Base-by-base conservation (phyloP, 2,329 filamentous ascomycete genomes). In the Escovopsis sp. region DNA sequence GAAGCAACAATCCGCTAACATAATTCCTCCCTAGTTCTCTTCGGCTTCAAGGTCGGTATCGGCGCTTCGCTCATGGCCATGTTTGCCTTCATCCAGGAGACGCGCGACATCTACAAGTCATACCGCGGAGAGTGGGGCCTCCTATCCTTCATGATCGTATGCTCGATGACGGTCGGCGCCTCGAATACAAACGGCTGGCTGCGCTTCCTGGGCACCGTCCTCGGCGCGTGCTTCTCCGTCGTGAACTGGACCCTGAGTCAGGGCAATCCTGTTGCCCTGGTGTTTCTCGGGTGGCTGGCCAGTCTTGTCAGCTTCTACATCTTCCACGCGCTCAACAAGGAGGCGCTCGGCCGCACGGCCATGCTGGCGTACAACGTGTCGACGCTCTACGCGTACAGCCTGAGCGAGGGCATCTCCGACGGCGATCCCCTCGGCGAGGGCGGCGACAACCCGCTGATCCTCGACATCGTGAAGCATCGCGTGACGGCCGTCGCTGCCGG, bases 121-220 rank as follows among this genome's bases (percentile, higher is more conserved):
- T 94, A 85, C 81, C 72, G 87, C 52, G 86, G 87, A 29, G 88
- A 95, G 65, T 95, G 88, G 88, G 88, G 88, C n/a, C 68, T 95
- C 5, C 63, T 94, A 39, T 91, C 85, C 0, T 94, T 93, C 64
- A 94, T 94, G 87, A 76, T 94, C 55, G 88, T 95, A 16, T 94
- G 86, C 58, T 86, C 83, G 25, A 94, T 94, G 85, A 94, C 87
- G 0, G 85, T 94, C 25, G 88, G 88, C 15, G 84, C 87, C 7
- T 84, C 85, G 27, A 95, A 94, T 58, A 93, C 87, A 1, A 94
- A 87, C 0, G 86, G 84, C 2, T 76, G 78, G 59, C 77, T 85
- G 40, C 79, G 88, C 50, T 88, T 94, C 54, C 66, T 84, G 7
- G 87, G 87, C 45, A 94, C 87, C 2, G 70, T 84, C 40, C 66